Evolutionary conservation across 345 rosid genomes (phyloP).

Genomic region (Lagerstroemia speciosa): DNA sequence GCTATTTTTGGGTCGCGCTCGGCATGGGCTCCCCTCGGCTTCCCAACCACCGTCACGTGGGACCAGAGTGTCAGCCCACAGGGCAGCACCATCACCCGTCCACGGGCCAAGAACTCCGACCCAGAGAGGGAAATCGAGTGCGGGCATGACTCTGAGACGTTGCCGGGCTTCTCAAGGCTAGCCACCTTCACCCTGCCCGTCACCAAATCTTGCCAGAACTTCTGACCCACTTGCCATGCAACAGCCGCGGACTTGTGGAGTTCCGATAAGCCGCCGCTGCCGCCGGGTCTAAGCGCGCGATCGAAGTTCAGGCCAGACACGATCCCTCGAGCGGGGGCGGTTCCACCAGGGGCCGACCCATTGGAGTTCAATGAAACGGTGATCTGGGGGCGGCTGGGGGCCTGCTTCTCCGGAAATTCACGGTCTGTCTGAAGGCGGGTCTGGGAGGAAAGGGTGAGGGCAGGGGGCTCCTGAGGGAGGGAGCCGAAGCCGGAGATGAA

Average conservation of each 20-base stretch:
- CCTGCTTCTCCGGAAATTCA: conserved; percentile 26
- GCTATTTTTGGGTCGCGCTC: conserved; percentile 54
- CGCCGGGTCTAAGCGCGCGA: conserved; percentile 37
- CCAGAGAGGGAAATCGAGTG: conserved; percentile 53
- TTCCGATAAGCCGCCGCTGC: conserved; percentile 56
- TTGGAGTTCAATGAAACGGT: conserved; percentile 32
- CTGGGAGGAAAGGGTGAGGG: conserved; percentile 37
- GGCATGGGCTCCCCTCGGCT: conserved; percentile 56
- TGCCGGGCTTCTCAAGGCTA: conserved; percentile 11
- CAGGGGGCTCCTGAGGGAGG: conserved; percentile 36
- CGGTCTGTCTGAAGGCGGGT: conserved; percentile 43
- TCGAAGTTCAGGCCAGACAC: conserved; percentile 55
- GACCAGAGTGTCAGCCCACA: conserved; percentile 89
- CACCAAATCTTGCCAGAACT: conserved; percentile 58
- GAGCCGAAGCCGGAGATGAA: conserved; percentile 43
- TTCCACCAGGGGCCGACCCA: conserved; percentile 16
- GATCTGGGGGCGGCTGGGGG: conserved; percentile 52
- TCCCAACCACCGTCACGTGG: conserved; percentile 74
- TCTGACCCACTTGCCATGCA: conserved; percentile 68
- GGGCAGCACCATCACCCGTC: conserved; percentile 54
- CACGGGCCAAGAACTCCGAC: conserved; percentile 43
- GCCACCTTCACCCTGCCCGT: conserved; percentile 28
- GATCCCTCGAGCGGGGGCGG: conserved; percentile 14
- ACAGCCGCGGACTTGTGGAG: conserved; percentile 59
- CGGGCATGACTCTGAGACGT: conserved; percentile 47